Evolutionary conservation across 2,329 filamentous ascomycete species (phyloP), one percentile per base, ranked within the genome.

Genomic region (Pseudogymnoascus sp.): DNA sequence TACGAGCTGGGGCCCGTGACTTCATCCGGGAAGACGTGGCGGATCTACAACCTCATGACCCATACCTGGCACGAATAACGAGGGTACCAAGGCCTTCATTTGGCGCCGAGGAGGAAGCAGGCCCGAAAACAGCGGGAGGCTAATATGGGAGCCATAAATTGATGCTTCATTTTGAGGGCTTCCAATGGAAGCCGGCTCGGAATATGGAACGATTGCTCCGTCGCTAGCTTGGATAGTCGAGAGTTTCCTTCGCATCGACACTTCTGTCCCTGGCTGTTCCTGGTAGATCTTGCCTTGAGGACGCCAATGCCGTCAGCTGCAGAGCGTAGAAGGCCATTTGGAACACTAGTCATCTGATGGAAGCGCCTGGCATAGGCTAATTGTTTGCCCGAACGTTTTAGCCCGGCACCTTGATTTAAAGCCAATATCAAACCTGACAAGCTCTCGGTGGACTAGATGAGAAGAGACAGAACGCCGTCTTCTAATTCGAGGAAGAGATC

Each of bases 361-460:
- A 56, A 56, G 26, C 26, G 50, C n/a, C 26, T 7, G n/a, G 29
- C 50, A 56, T 19, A 33, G 50, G 50, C 50, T 56, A 56, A 56
- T 56, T 33, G 50, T 56, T 56, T 56, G 50, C 50, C 50, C 50
- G 50, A 56, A 56, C 3, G n/a, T 56, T 56, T 56, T 56, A 33
- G n/a, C 50, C 29, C 11, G 33, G 29, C 2, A 10, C 50, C 26
- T 56, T 33, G 26, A 56, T 19, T 56, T 56, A 33, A 33, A 56
- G n/a, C 50, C 29, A 56, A 33, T 56, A 56, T 56, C 50, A 56
- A 56, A 56, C 50, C 50, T 33, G 50, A 56, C 50, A 56, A 33
- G 50, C 26, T 56, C 50, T 56, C n/a, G n/a, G 26, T 56, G 26
- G 50, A 13, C 50, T 13, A 19, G 50, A 21, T 33, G 50, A 56